Percentiles rank a stretch among this genome's conserved stretches.
Conservation (phyloP, 257 asterid species). For the Anisodus acutangulus region DNA sequence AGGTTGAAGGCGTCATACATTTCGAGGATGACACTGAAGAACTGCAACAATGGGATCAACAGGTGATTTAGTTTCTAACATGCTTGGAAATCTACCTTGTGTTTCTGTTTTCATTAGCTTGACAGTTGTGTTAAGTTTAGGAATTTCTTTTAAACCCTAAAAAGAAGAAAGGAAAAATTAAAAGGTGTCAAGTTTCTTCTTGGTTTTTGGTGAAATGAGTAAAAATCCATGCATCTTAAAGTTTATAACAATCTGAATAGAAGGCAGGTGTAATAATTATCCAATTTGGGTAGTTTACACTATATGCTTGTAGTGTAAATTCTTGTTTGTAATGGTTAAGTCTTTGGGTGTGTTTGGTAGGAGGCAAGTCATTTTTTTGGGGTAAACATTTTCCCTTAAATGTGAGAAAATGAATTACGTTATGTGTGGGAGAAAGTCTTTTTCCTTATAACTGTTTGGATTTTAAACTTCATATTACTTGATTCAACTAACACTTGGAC, state of each 20-base stretch:
- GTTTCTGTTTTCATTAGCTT: background rate
- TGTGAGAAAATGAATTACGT: background rate
- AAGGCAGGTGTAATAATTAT: background rate
- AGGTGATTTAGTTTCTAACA: constrained; percentile 51
- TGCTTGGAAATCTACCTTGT: too few relatives aligned
- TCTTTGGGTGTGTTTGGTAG: background rate
- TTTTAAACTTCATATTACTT: background rate
- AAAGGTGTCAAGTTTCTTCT: background rate
- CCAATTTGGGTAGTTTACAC: background rate
- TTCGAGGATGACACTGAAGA: constrained; percentile 96
- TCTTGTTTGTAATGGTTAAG: background rate
- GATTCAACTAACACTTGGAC: background rate
- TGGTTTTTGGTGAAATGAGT: background rate
- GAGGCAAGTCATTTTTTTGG: background rate
- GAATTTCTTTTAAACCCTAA: background rate
- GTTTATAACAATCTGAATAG: background rate
- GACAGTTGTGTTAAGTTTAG: background rate
- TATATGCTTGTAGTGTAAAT: background rate
- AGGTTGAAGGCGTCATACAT: constrained; percentile 97
- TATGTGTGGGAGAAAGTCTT: background rate
- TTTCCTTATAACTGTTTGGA: background rate
- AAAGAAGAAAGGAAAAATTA: background rate
- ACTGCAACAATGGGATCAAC: constrained; percentile 98
- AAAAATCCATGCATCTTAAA: background rate
- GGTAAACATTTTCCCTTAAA: background rate